Conservation (phyloP, 2,329 filamentous ascomycete genomes). For the Eutypella sp. region DNA sequence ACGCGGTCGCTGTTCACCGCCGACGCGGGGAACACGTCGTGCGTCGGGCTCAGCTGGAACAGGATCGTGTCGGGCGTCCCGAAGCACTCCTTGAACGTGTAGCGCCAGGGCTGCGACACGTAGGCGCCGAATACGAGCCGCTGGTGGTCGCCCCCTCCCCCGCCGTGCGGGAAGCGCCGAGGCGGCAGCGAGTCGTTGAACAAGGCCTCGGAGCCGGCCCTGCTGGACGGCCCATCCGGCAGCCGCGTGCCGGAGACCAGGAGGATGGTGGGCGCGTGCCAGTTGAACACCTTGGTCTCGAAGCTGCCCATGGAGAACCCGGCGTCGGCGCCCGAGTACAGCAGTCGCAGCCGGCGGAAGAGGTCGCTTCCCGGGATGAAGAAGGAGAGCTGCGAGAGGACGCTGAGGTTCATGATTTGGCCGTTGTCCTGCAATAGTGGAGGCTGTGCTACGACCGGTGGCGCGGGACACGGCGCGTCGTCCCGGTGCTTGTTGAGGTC, state of each 20-base stretch:
- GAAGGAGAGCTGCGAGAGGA: conserved; percentile 66
- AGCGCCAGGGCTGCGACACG: conserved; percentile 62
- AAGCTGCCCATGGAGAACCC: conserved; percentile 77
- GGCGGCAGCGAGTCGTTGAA: conserved; percentile 61
- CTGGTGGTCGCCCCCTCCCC: conserved; percentile 35
- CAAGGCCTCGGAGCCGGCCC: conserved; percentile 46
- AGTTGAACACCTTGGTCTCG: conserved; percentile 70
- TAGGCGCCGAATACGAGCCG: conserved; percentile 64
- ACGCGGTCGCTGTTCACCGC: conserved; percentile 61
- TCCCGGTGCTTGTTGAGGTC: conserved; percentile 55
- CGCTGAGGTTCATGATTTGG: conserved; percentile 60
- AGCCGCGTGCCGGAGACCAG: conserved; percentile 64
- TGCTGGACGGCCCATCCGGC: conserved; percentile 32
- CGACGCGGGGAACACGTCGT: conserved; percentile 66
- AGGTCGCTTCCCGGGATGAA: conserved; percentile 62
- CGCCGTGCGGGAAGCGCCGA: conserved; percentile 52
- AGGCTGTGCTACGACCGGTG: conserved; percentile 10
- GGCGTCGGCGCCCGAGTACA: conserved; percentile 66
- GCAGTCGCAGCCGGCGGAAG: conserved; percentile 59
- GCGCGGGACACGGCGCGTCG: conserved; percentile 13
- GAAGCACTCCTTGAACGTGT: conserved; percentile 64
- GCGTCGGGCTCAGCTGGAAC: conserved; percentile 67
- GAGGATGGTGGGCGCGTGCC: conserved; percentile 68
- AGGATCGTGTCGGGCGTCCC: conserved; percentile 58
- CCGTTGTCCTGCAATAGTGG: conserved; percentile 48